Percentiles rank a stretch among this genome's conserved stretches.
Evolutionary conservation across 2,329 filamentous ascomycete species (phyloP).

Genomic region (Microsporum canis): DNA sequence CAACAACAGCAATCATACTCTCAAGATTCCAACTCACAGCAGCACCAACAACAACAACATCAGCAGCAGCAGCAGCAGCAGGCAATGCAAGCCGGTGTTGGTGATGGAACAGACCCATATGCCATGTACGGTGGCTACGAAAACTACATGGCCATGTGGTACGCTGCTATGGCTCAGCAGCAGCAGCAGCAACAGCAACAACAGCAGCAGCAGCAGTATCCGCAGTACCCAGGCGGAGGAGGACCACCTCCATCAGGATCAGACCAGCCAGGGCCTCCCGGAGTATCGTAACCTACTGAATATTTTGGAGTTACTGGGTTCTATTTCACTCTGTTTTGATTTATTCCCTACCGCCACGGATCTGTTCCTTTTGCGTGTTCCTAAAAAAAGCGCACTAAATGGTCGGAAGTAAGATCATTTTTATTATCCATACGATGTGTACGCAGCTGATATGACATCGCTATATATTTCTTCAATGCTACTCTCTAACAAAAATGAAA

Average conservation of each 20-base stretch:
- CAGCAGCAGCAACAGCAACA: slow-evolving; percentile 38
- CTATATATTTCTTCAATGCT: not conserved
- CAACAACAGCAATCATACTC: slow-evolving; percentile 24
- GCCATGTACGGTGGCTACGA: slow-evolving; percentile 74
- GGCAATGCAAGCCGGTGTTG: slow-evolving; percentile 39
- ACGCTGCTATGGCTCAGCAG: slow-evolving; percentile 54
- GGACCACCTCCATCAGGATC: slow-evolving; percentile 15
- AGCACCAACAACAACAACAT: slow-evolving; percentile 34
- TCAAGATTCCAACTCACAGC: slow-evolving; percentile 25
- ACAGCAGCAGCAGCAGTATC: slow-evolving; percentile 13
- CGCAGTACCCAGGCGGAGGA: slow-evolving; percentile 27
- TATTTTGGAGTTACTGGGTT: not conserved
- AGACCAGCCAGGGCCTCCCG: slow-evolving; percentile 20
- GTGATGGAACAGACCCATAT: slow-evolving; percentile 55
- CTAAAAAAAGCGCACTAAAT: not conserved
- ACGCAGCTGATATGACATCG: not conserved
- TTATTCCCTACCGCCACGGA: not conserved
- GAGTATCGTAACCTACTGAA: slow-evolving; percentile 13
- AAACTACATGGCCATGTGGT: slow-evolving; percentile 70
- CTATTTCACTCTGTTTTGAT: not conserved
- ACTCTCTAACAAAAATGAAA: not conserved
- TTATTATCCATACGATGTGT: not conserved
- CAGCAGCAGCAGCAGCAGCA: slow-evolving; percentile 42
- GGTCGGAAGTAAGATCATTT: not conserved
- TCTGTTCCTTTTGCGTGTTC: not conserved